Conservation (phyloP, 1,139 yeast genomes). For the Pichia sp. region DNA sequence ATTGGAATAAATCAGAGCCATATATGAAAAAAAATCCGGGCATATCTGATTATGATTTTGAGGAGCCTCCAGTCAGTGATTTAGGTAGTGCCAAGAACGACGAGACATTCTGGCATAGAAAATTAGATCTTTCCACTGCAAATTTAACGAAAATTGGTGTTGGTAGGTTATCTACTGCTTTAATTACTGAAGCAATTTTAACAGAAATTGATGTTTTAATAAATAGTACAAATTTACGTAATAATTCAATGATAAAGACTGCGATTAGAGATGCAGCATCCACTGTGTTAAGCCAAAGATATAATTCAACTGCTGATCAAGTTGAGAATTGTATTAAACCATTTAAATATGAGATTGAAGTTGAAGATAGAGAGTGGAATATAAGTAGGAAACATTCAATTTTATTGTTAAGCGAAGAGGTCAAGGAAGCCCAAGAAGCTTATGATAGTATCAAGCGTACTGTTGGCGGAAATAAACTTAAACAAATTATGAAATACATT, state of each 20-base stretch:
- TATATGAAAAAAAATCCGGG: slow-evolving; percentile 21
- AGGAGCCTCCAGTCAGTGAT: slow-evolving; percentile 50
- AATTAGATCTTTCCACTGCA: slow-evolving; percentile 76
- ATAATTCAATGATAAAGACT: slow-evolving; percentile 77
- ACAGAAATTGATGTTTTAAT: slow-evolving; percentile 72
- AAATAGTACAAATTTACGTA: slow-evolving; percentile 65
- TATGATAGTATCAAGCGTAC: slow-evolving; percentile 56
- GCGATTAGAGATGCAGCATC: slow-evolving; percentile 83
- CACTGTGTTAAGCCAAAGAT: slow-evolving; percentile 68
- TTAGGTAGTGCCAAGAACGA: slow-evolving; percentile 49
- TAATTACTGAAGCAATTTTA: slow-evolving; percentile 73
- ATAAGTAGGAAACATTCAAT: slow-evolving; percentile 74
- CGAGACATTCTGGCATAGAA: slow-evolving; percentile 82
- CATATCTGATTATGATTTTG: slow-evolving; percentile 12
- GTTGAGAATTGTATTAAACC: slow-evolving; percentile 98
- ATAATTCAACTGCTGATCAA: slow-evolving; percentile 91
- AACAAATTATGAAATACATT: slow-evolving; percentile 74
- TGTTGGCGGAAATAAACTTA: slow-evolving; percentile 77
- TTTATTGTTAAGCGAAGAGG: slow-evolving; percentile 70
- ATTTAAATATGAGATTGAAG: slow-evolving; percentile 91
- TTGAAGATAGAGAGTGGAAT: slow-evolving; percentile 93
- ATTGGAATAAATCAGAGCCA: slow-evolving; percentile 71
- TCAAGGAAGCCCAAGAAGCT: slow-evolving; percentile 71
- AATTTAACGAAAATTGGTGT: slow-evolving; percentile 87
- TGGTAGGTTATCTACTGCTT: slow-evolving; percentile 79